These are phyloP conservation scores for Opeltia flavorubescens DNA, from an alignment of 495 filamentous ascomycete genomes.

Conservation along the genomic window DNA sequence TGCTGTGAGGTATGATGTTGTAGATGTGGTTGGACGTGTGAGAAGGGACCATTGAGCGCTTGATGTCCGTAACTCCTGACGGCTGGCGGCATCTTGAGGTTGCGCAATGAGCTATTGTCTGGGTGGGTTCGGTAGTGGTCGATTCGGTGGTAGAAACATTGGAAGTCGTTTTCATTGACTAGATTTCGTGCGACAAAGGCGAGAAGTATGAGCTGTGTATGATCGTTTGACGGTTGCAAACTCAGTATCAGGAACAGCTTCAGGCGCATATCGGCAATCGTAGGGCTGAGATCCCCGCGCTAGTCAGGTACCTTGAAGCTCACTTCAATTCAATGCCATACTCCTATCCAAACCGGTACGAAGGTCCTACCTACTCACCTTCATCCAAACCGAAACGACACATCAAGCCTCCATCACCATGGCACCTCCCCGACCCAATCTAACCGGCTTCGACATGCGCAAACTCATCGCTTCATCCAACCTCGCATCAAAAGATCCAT, in stretches of 20 bases:
- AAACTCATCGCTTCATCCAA: slow-evolving; percentile 56
- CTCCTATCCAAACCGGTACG: too few species aligned
- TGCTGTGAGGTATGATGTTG: slow-evolving; percentile 21
- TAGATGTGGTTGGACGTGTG: slow-evolving; percentile 31
- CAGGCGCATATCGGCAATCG: too few species aligned
- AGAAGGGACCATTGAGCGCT: slow-evolving; percentile 36
- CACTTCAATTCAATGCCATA: neutral
- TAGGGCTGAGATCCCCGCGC: too few species aligned
- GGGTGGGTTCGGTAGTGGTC: neutral
- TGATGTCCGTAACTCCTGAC: slow-evolving; percentile 39
- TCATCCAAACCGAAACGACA: neutral
- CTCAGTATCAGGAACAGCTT: too few species aligned
- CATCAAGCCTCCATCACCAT: slow-evolving; percentile 4
- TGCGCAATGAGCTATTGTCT: slow-evolving; percentile 20
- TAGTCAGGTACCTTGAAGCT: too few species aligned
- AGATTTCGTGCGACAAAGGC: neutral
- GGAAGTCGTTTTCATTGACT: neutral
- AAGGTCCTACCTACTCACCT: neutral
- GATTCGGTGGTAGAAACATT: neutral
- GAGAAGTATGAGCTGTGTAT: neutral
- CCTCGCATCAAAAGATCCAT: slow-evolving; percentile 66
- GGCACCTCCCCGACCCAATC: slow-evolving; percentile 38
- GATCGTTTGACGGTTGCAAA: neutral
- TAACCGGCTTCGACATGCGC: slow-evolving; percentile 72
- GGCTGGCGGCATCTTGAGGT: slow-evolving; percentile 34